Percentiles rank a stretch among this genome's conserved stretches.
phyloP scores from a whole-genome alignment of 2,329 filamentous ascomycete species.

The Hypoxylon sp. region DNA sequence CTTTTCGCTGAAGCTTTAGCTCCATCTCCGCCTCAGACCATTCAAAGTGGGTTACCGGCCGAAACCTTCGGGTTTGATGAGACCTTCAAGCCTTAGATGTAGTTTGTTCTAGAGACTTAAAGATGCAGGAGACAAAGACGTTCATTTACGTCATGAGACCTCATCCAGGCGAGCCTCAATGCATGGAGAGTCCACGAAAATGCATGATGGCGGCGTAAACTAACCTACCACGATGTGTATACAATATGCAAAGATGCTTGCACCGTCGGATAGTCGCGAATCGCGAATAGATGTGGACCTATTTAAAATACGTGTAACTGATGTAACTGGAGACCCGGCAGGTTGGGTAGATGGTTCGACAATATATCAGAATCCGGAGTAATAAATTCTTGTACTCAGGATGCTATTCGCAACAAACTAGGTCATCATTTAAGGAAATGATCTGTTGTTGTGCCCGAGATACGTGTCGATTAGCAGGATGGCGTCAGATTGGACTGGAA shows the following conservation, averaged over 20 bases:
- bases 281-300: conserved; percentile 5
- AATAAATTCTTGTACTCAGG: conserved; percentile 21
- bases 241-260: conserved; percentile 29
- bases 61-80: conserved; percentile 27
- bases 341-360: conserved; percentile 21
- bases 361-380: conserved; percentile 21
- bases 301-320: conserved; percentile 13
- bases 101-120: conserved; percentile 6
- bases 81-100: conserved; percentile 12
- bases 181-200: conserved; percentile 1
- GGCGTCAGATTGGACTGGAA: conserved; percentile 16
- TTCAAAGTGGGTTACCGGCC: conserved; percentile 27
- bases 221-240: not conserved
- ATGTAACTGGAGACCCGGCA: conserved; percentile 19
- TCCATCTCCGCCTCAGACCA: conserved; percentile 12
- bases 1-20: conserved; percentile 19
- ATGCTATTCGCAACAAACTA: conserved; percentile 1
- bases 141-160: conserved; percentile 13
- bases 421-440: not conserved
- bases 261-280: conserved; percentile 14
- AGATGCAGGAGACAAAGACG: conserved; percentile 5
- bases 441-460: not conserved
- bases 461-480: conserved; percentile 1
- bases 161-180: conserved; percentile 21
- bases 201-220: not conserved